These are phyloP conservation scores for Tetrastigma voinierianum DNA, from an alignment of 164 flowering plant genomes.

Conservation along the genomic window DNA sequence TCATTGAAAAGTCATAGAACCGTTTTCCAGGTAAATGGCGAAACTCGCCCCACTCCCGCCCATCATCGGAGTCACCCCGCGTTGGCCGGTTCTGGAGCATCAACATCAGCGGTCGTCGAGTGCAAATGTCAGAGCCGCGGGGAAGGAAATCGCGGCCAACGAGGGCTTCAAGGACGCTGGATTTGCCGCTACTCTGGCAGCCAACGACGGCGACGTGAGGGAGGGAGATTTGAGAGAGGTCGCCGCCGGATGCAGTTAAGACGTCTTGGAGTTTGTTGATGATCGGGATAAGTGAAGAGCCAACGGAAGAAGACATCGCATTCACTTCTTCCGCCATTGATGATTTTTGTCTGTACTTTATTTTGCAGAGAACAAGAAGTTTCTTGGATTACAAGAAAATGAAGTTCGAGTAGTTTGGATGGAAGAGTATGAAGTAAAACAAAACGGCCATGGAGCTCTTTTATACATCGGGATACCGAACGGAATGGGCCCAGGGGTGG, in stretches of 20 bases:
- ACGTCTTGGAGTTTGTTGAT: constrained; percentile 51
- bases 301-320: constrained; percentile 7
- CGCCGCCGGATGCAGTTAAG: constrained; percentile 28
- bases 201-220: constrained; percentile 62
- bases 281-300: constrained; percentile 33
- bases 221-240: constrained; percentile 26
- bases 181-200: constrained; percentile 62
- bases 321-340: too few species aligned
- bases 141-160: constrained; percentile 61
- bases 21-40: constrained; percentile 39
- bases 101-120: constrained; percentile 49
- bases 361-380: too few species aligned
- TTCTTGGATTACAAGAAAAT: too few species aligned
- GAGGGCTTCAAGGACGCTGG: constrained; percentile 57
- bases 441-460: too few species aligned
- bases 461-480: too few species aligned
- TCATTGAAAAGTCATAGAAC: constrained; percentile 40
- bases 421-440: too few species aligned
- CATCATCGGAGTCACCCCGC: constrained; percentile 20
- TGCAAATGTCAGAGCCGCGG: constrained; percentile 44
- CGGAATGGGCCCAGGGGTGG: too few species aligned
- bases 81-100: constrained; percentile 24
- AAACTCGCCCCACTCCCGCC: constrained; percentile 57
- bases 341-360: background rate
- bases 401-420: too few species aligned